phyloP scores from a whole-genome alignment of 352 stramenopile genomes.

The Globisporangium emineosum region DNA sequence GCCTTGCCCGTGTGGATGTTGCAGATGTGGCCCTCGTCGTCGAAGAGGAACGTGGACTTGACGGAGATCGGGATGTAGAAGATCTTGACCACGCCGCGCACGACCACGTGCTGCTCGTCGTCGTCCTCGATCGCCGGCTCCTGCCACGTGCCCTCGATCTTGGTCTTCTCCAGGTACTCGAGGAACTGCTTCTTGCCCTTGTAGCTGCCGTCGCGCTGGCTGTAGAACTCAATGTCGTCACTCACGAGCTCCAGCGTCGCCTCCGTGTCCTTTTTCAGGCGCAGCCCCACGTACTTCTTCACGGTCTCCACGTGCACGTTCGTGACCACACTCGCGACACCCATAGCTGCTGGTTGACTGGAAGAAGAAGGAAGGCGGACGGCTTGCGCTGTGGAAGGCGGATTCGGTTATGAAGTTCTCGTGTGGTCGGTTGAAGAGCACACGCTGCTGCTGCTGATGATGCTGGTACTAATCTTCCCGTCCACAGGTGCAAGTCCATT shows the following conservation, averaged over 20 bases:
- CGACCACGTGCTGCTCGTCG: conserved; percentile 42
- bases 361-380: no score
- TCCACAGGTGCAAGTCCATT: background rate
- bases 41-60: conserved; percentile 46
- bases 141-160: conserved; percentile 44
- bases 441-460: background rate
- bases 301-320: conserved; percentile 42
- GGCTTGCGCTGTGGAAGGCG: conserved; percentile 3
- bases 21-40: conserved; percentile 38
- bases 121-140: conserved; percentile 36
- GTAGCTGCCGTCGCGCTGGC: conserved; percentile 44
- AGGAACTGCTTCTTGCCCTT: conserved; percentile 40
- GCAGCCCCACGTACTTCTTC: conserved; percentile 38
- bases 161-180: conserved; percentile 49
- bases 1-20: conserved; percentile 48
- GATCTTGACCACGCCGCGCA: conserved; percentile 51
- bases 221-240: conserved; percentile 52
- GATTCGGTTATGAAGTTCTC: conserved; percentile 4
- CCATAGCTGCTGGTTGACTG: conserved; percentile 17
- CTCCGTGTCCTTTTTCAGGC: conserved; percentile 34
- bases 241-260: conserved; percentile 49
- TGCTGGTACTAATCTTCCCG: background rate
- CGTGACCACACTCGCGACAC: conserved; percentile 24
- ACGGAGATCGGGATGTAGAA: conserved; percentile 51
- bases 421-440: background rate